These are phyloP conservation scores for Astrothelium macrocarpum DNA, from an alignment of 495 filamentous ascomycete genomes.

Conservation along the genomic window DNA sequence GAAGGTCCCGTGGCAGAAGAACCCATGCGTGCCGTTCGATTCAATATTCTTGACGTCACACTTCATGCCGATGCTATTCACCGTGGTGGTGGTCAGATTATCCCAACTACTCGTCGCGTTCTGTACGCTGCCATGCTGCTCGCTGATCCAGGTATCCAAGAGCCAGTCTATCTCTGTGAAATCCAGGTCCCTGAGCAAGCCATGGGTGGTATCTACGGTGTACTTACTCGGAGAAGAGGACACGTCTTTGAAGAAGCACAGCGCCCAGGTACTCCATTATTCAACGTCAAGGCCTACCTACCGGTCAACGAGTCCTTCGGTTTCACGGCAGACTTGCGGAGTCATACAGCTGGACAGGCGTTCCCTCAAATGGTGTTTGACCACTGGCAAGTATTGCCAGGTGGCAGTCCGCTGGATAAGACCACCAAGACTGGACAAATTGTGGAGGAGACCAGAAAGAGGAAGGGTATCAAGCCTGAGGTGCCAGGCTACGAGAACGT, in stretches of 20 bases:
- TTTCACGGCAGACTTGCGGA: conserved; percentile 95
- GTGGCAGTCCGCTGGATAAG: conserved; percentile 83
- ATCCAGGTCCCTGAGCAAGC: conserved; percentile 97
- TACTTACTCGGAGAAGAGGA: conserved; percentile 93
- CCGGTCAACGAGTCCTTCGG: conserved; percentile 99
- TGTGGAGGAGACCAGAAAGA: conserved; percentile 85
- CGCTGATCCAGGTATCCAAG: conserved; percentile 79
- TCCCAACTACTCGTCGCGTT: conserved; percentile 95
- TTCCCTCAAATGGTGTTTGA: conserved; percentile 99
- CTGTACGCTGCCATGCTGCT: conserved; percentile 88
- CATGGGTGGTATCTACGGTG: conserved; percentile 99
- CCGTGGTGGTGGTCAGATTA: conserved; percentile 97
- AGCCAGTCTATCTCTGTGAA: conserved; percentile 98
- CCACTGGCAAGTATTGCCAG: conserved; percentile 91
- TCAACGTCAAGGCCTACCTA: conserved; percentile 99
- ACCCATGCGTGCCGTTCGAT: conserved; percentile 92
- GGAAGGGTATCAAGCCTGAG: conserved; percentile 97
- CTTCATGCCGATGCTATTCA: conserved; percentile 99
- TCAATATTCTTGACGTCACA: conserved; percentile 99
- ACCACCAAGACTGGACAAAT: conserved; percentile 78
- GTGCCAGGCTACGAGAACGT: conserved; percentile 88
- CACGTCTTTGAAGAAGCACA: conserved; percentile 99
- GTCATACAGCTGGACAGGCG: conserved; percentile 86
- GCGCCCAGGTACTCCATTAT: conserved; percentile 95
- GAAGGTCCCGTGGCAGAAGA: conserved; percentile 97